Evolutionary conservation across 148 eudicot species (phyloP).

Genomic region (Selenicereus undatus): DNA sequence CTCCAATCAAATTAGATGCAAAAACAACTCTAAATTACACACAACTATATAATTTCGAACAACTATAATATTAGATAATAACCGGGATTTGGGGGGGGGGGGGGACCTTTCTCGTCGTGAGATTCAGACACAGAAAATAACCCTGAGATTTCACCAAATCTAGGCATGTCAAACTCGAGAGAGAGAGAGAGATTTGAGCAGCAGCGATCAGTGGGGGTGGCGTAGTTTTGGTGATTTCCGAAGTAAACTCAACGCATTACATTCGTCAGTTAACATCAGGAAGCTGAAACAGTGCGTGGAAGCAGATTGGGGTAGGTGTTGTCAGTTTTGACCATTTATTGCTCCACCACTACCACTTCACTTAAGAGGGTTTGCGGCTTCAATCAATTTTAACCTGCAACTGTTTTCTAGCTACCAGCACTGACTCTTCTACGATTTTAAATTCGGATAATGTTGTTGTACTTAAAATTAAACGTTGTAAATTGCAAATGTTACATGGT

Average conservation of each 20-base stretch:
- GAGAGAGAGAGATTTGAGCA: background rate
- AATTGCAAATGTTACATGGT: too few relatives aligned
- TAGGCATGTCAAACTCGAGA: background rate
- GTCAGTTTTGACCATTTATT: background rate
- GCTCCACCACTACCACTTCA: background rate
- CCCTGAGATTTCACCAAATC: constrained; percentile 46
- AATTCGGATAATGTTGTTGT: too few relatives aligned
- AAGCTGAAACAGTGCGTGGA: background rate
- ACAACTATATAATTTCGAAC: too few relatives aligned
- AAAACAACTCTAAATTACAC: too few relatives aligned
- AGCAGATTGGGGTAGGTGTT: background rate
- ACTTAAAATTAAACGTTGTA: too few relatives aligned
- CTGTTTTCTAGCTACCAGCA: too few relatives aligned
- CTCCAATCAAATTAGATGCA: background rate
- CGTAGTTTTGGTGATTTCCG: background rate
- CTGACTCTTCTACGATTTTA: too few relatives aligned
- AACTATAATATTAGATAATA: too few relatives aligned
- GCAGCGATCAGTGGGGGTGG: background rate
- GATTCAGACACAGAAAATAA: constrained; percentile 65
- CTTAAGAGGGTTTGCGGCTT: background rate
- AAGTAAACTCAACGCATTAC: background rate
- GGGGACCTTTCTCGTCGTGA: constrained; percentile 69
- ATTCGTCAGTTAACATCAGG: background rate
- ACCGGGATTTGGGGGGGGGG: background rate
- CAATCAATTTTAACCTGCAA: too few relatives aligned